Conservation (phyloP, 164 flowering plant species). For the Vitis rotundifolia region DNA sequence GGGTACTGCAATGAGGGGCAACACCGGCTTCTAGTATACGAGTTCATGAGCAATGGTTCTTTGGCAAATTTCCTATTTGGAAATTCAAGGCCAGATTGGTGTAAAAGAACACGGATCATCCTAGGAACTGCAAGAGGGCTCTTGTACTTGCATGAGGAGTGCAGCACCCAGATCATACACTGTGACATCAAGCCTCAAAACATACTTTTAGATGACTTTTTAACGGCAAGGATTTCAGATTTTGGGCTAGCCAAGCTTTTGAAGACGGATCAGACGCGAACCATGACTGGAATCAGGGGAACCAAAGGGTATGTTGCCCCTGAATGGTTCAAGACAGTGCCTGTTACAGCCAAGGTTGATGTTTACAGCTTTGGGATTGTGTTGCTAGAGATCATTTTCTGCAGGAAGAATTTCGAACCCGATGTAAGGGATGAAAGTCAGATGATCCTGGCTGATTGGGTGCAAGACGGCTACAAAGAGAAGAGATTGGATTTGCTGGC, state of each 20-base stretch:
- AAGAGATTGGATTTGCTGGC: background rate
- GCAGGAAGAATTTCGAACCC: constrained; percentile 18
- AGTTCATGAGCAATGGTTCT: constrained; percentile 20
- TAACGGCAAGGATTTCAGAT: too few relatives aligned
- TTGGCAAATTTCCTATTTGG: constrained; percentile 19
- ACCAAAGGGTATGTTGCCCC: too few relatives aligned
- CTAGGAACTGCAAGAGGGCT: too few relatives aligned
- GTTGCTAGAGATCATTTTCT: constrained; percentile 27
- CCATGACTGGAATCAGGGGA: too few relatives aligned
- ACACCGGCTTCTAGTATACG: constrained; percentile 21
- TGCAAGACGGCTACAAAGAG: constrained; percentile 6
- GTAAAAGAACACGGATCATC: too few relatives aligned
- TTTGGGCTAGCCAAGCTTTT: too few relatives aligned
- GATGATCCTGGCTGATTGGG: constrained; percentile 13
- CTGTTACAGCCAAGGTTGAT: constrained; percentile 13
- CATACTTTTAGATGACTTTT: constrained; percentile 10
- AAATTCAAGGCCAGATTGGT: too few relatives aligned
- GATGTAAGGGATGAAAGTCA: background rate
- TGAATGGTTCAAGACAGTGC: too few relatives aligned
- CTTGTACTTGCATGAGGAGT: constrained; percentile 21
- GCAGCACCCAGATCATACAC: constrained; percentile 27
- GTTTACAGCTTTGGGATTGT: constrained; percentile 29
- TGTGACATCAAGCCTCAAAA: constrained; percentile 27
- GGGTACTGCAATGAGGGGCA: background rate
- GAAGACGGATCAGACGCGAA: too few relatives aligned